phyloP scores from a whole-genome alignment of 352 stramenopile species.

The Blastocystis sp. region DNA sequence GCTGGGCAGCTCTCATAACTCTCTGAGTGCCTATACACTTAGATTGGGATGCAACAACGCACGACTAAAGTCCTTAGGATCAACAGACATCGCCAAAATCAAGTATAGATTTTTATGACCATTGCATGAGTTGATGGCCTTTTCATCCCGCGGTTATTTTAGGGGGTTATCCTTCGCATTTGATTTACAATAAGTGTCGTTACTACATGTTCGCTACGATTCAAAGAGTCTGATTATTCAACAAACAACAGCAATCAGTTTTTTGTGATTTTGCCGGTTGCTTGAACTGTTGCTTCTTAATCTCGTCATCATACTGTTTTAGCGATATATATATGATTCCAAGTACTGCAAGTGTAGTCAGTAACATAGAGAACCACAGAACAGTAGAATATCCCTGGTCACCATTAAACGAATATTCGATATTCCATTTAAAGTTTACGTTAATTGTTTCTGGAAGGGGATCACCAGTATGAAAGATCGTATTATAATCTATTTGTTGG shows the following conservation, averaged over 20 bases:
- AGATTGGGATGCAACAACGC: too few species aligned
- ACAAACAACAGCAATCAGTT: conserved; percentile 32
- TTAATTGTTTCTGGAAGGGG: background rate
- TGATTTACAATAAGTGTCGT: too few species aligned
- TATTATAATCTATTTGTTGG: background rate
- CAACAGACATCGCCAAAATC: conserved; percentile 15
- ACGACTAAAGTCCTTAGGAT: background rate
- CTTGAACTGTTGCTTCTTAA: conserved; percentile 35
- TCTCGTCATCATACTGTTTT: background rate
- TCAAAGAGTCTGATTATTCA: background rate
- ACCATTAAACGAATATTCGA: background rate
- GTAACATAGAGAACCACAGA: background rate
- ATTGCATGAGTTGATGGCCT: background rate
- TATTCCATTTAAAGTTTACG: background rate
- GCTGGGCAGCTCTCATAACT: conserved; percentile 18
- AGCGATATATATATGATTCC: background rate
- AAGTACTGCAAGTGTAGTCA: background rate
- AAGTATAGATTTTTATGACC: background rate
- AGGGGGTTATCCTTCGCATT: too few species aligned
- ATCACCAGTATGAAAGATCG: conserved; percentile 2
- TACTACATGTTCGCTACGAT: too few species aligned
- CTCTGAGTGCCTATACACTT: conserved; percentile 35
- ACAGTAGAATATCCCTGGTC: background rate
- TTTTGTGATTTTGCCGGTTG: conserved; percentile 22
- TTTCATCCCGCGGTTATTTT: background rate